Evolutionary conservation across 1,284 basidiomycete species (phyloP).

Genomic region (Microstroma glucosiphilum): DNA sequence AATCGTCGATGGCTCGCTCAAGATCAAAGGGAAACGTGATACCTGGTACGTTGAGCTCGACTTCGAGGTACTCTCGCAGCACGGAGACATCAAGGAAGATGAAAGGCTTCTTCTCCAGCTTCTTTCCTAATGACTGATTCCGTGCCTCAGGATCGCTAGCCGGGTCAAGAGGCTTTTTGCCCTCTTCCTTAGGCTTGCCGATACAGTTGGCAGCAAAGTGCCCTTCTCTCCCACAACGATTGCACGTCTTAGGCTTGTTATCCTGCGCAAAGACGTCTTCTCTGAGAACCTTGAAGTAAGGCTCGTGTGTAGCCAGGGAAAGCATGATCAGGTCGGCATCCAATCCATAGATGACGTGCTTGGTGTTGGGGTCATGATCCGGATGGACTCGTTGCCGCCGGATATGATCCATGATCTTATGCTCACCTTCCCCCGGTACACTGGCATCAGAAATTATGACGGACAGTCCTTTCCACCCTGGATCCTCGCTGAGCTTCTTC

Average conservation of each 20-base stretch:
- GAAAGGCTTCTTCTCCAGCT: slow-evolving; percentile 81
- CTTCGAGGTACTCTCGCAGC: slow-evolving; percentile 92
- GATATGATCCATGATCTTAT: slow-evolving; percentile 99
- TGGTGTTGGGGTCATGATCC: slow-evolving; percentile 87
- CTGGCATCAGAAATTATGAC: slow-evolving; percentile 95
- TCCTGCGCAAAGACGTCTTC: slow-evolving; percentile 91
- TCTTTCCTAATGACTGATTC: slow-evolving; percentile 30
- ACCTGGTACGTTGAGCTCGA: slow-evolving; percentile 78
- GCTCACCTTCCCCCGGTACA: slow-evolving; percentile 97
- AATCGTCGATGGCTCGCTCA: slow-evolving; percentile 97
- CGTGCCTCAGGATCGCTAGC: slow-evolving; percentile 54
- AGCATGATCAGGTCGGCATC: slow-evolving; percentile 99
- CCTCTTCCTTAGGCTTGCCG: slow-evolving; percentile 37
- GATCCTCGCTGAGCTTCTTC: slow-evolving; percentile 86
- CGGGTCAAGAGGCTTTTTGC: neutral
- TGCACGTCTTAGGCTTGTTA: slow-evolving; percentile 61
- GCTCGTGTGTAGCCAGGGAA: slow-evolving; percentile 93
- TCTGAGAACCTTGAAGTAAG: slow-evolving; percentile 90
- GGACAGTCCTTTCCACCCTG: slow-evolving; percentile 76
- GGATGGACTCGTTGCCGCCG: slow-evolving; percentile 79
- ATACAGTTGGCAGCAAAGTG: slow-evolving; percentile 90
- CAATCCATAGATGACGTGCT: slow-evolving; percentile 94
- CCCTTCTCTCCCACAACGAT: slow-evolving; percentile 85
- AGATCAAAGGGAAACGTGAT: slow-evolving; percentile 82
- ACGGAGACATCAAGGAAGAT: slow-evolving; percentile 96